These are phyloP conservation scores for Scheffersomyces amazonensis DNA, from an alignment of 805 yeast species.

Conservation along the genomic window DNA sequence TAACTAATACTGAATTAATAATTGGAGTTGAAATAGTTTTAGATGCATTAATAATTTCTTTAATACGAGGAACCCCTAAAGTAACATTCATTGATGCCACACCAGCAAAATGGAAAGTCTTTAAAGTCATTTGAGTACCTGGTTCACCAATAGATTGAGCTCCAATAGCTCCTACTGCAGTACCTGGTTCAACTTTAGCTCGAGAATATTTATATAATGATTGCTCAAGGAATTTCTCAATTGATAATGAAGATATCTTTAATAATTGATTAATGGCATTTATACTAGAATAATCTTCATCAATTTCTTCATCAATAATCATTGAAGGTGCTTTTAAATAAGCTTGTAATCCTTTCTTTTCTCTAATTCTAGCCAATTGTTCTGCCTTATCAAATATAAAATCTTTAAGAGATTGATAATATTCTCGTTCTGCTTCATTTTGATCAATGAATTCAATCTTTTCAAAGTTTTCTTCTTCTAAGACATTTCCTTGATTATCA, in stretches of 20 bases:
- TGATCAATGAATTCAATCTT: conserved; percentile 74
- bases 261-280: conserved; percentile 60
- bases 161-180: conserved; percentile 99
- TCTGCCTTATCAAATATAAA: conserved; percentile 59
- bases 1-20: conserved; percentile 89
- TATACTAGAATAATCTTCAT: conserved; percentile 21
- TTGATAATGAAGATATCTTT: conserved; percentile 60
- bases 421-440: conserved; percentile 81
- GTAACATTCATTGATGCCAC: conserved; percentile 99
- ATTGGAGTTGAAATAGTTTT: conserved; percentile 95
- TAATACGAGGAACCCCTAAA: conserved; percentile 98
- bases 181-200: conserved; percentile 97
- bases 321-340: conserved; percentile 36
- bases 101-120: conserved; percentile 97
- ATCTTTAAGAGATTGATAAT: conserved; percentile 70
- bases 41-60: conserved; percentile 96
- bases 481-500: conserved; percentile 69
- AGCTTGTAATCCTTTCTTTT: conserved; percentile 47
- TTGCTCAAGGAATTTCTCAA: conserved; percentile 65
- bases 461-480: conserved; percentile 36
- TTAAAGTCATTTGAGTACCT: conserved; percentile 96
- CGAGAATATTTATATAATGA: conserved; percentile 79
- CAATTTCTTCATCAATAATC: conserved; percentile 35
- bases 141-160: conserved; percentile 99
- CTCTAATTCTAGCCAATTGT: conserved; percentile 55